Evolutionary conservation across 2,329 filamentous ascomycete genomes (phyloP).

Genomic region (Apiospora aurea): DNA sequence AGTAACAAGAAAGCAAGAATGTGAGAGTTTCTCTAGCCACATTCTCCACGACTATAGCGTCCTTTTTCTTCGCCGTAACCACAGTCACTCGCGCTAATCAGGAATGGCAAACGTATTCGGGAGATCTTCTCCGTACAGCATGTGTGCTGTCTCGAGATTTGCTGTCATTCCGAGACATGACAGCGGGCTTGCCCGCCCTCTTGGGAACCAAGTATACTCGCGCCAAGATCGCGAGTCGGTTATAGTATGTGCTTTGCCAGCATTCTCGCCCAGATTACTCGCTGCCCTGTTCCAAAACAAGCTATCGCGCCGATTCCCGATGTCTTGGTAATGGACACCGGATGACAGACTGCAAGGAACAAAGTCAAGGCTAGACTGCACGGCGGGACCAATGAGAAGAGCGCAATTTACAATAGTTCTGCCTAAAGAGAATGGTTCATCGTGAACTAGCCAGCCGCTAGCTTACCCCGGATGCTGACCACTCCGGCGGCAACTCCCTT

Average conservation of each 20-base stretch:
- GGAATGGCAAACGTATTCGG: neutral
- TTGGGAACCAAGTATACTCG: neutral
- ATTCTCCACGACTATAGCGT: neutral
- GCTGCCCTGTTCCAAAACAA: neutral
- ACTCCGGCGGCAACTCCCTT: constrained; percentile 9
- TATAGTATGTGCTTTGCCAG: neutral
- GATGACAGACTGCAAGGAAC: constrained; percentile 12
- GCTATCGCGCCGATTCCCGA: neutral
- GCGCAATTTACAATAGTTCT: constrained; percentile 2
- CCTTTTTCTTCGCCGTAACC: neutral
- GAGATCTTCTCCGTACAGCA: neutral
- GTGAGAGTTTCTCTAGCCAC: neutral
- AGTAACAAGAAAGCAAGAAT: constrained; percentile 16
- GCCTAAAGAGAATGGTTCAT: constrained; percentile 7
- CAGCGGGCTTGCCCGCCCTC: neutral
- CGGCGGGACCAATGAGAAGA: neutral
- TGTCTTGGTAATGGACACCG: neutral
- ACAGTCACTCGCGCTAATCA: neutral
- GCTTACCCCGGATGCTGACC: constrained; percentile 15
- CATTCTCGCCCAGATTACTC: neutral
- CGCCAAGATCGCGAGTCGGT: neutral
- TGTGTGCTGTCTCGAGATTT: neutral
- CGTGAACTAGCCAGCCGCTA: neutral
- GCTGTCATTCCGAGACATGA: constrained; percentile 6
- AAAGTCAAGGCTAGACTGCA: neutral